phyloP scores from a whole-genome alignment of 106 monocot species.

The Agapanthus africanus region DNA sequence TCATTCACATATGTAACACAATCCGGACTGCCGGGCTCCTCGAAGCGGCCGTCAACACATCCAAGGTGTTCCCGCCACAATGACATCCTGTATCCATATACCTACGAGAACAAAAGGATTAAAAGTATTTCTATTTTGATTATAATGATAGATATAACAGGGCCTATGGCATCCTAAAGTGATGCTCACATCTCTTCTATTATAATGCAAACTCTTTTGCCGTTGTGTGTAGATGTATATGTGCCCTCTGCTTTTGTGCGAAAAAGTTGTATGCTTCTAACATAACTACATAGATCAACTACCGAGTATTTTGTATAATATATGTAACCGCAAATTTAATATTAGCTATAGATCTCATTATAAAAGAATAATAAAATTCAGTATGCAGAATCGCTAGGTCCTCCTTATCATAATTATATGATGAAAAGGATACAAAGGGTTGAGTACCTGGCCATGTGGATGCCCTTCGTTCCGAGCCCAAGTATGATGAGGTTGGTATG shows the following conservation, averaged over 20 bases:
- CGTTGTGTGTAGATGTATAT: too few relatives aligned
- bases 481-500: constrained; percentile 16
- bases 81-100: constrained; percentile 49
- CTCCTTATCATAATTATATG: neutral
- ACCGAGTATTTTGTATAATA: neutral
- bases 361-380: neutral
- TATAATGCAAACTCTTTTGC: too few relatives aligned
- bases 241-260: too few relatives aligned
- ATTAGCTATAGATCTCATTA: neutral
- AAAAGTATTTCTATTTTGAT: too few relatives aligned
- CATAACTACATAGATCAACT: neutral
- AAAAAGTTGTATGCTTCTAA: neutral
- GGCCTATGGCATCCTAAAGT: too few relatives aligned
- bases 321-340: neutral
- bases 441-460: constrained; percentile 11
- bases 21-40: constrained; percentile 24
- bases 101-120: constrained; percentile 14
- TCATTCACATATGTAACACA: constrained; percentile 34
- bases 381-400: neutral
- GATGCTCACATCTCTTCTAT: too few relatives aligned
- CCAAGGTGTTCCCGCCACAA: constrained; percentile 48
- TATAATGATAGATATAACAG: too few relatives aligned
- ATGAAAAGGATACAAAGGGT: neutral
- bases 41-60: constrained; percentile 13
- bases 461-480: neutral